These are phyloP conservation scores for Alternaria brassicae DNA, from an alignment of 2,329 filamentous ascomycete species.

Conservation along the genomic window DNA sequence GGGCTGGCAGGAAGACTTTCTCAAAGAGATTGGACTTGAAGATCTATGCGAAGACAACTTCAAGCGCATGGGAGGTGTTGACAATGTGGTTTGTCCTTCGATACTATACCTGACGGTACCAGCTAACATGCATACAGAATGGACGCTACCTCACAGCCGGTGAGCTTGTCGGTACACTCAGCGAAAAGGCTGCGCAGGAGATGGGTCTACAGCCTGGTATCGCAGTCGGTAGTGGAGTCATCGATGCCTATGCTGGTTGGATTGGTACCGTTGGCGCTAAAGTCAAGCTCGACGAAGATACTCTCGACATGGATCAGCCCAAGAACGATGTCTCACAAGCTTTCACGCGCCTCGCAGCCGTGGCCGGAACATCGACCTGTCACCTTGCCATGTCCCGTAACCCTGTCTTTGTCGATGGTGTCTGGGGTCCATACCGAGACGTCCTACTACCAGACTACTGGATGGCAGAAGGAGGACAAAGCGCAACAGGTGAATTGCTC, in stretches of 20 bases:
- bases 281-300: conserved; percentile 74
- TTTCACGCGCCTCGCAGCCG: conserved; percentile 89
- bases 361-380: conserved; percentile 96
- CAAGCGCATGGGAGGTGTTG: conserved; percentile 89
- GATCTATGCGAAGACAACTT: conserved; percentile 88
- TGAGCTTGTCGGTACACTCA: conserved; percentile 85
- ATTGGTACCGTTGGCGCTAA: conserved; percentile 98
- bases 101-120: conserved; percentile 24
- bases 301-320: conserved; percentile 70
- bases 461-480: conserved; percentile 98
- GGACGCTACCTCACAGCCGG: conserved; percentile 90
- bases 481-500: conserved; percentile 91
- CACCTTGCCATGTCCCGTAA: conserved; percentile 95
- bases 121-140: conserved; percentile 69
- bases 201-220: conserved; percentile 87
- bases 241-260: conserved; percentile 98
- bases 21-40: conserved; percentile 82
- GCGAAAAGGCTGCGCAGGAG: conserved; percentile 80
- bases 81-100: conserved; percentile 80
- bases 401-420: conserved; percentile 90
- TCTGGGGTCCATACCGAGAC: conserved; percentile 97
- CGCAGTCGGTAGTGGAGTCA: conserved; percentile 93
- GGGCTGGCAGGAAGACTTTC: conserved; percentile 97
- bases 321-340: conserved; percentile 91
- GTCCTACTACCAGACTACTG: conserved; percentile 90